Evolutionary conservation across 2,329 filamentous ascomycete species (phyloP).

Genomic region (Diaporthe sp.): DNA sequence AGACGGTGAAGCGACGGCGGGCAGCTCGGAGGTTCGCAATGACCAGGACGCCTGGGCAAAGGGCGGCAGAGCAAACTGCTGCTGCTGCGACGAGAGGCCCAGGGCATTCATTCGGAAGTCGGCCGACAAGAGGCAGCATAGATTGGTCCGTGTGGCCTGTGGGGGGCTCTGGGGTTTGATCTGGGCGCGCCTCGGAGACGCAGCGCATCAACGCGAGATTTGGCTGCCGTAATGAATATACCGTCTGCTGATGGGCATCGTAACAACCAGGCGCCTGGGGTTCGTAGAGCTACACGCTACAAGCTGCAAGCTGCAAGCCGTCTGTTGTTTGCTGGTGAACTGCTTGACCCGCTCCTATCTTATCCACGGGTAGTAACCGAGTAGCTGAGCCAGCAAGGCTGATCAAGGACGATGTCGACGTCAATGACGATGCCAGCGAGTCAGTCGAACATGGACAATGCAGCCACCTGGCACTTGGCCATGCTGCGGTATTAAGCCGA

Average conservation of each 20-base stretch:
- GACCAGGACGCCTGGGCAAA: neutral
- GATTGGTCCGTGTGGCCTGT: slow-evolving; percentile 23
- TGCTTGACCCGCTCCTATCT: neutral
- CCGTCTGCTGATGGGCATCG: neutral
- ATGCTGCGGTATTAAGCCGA: slow-evolving; percentile 27
- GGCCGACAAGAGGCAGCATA: slow-evolving; percentile 23
- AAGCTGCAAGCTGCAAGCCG: neutral
- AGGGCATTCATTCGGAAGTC: slow-evolving; percentile 32
- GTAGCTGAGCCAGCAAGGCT: slow-evolving; percentile 1
- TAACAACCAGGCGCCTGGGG: neutral
- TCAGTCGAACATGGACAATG: neutral
- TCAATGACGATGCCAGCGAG: slow-evolving; percentile 9
- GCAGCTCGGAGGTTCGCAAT: slow-evolving; percentile 30
- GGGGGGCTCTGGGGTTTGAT: slow-evolving; percentile 30
- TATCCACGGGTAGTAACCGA: neutral
- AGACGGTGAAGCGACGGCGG: slow-evolving; percentile 19
- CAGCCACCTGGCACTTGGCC: slow-evolving; percentile 30
- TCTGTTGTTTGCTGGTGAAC: neutral
- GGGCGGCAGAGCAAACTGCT: neutral
- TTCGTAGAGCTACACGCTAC: neutral
- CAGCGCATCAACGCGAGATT: neutral
- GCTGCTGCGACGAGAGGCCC: neutral
- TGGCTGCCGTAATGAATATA: neutral
- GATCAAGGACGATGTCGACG: neutral
- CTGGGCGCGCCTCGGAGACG: neutral